These are phyloP conservation scores for Beauveria sp. DNA, from an alignment of 2,329 filamentous ascomycete genomes.

Conservation along the genomic window DNA sequence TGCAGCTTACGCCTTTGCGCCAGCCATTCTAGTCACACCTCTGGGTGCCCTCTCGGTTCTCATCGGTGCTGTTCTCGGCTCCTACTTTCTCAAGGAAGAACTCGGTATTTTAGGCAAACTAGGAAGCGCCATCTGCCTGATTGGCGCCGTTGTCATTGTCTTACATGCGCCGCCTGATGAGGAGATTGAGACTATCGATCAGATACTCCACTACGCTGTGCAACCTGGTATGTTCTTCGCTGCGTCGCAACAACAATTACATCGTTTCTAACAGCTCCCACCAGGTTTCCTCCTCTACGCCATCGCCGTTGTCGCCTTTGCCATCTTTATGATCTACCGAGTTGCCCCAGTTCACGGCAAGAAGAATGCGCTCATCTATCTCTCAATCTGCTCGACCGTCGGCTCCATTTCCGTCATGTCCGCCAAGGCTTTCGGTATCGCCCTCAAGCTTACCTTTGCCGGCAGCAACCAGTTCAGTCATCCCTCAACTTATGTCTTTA, in stretches of 20 bases:
- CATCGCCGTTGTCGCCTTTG: slow-evolving; percentile 70
- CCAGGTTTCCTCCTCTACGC: slow-evolving; percentile 87
- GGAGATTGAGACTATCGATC: slow-evolving; percentile 82
- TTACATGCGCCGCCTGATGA: slow-evolving; percentile 93
- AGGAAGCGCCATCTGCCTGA: slow-evolving; percentile 90
- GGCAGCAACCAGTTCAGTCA: slow-evolving; percentile 94
- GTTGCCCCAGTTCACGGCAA: slow-evolving; percentile 84
- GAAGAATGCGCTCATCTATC: slow-evolving; percentile 91
- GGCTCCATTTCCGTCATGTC: slow-evolving; percentile 98
- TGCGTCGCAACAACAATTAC: neutral
- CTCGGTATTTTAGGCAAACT: slow-evolving; percentile 87
- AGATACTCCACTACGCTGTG: slow-evolving; percentile 85
- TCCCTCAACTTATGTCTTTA: slow-evolving; percentile 94
- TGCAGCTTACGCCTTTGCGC: slow-evolving; percentile 94
- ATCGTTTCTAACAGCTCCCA: slow-evolving; percentile 15
- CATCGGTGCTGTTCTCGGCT: slow-evolving; percentile 88
- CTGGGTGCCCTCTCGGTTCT: slow-evolving; percentile 89
- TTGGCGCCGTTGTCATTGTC: slow-evolving; percentile 95
- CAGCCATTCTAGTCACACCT: slow-evolving; percentile 95
- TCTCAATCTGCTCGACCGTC: slow-evolving; percentile 96
- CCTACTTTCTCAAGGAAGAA: slow-evolving; percentile 88
- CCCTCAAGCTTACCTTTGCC: slow-evolving; percentile 85
- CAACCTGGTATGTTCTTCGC: slow-evolving; percentile 63
- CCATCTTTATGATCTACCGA: slow-evolving; percentile 91
- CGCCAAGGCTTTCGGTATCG: slow-evolving; percentile 96